These are phyloP conservation scores for Microthlaspi erraticum DNA, from an alignment of 345 rosid species.

Conservation along the genomic window DNA sequence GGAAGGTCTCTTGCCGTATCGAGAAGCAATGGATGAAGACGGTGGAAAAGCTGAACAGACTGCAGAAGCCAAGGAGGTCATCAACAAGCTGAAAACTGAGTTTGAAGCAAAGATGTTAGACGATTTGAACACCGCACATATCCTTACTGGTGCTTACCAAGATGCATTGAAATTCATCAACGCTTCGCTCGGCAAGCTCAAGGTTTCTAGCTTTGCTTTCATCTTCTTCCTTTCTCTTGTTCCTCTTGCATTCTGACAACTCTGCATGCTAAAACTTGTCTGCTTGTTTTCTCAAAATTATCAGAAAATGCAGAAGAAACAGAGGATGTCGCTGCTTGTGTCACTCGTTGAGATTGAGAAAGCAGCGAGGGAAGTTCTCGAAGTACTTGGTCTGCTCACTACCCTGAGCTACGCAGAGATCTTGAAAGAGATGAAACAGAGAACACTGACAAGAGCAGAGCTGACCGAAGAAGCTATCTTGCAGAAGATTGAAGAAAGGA, in stretches of 20 bases:
- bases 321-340: constrained; percentile 56
- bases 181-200: constrained; percentile 58
- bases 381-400: constrained; percentile 67
- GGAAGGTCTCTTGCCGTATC: constrained; percentile 59
- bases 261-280: constrained; percentile 7
- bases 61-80: constrained; percentile 62
- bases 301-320: constrained; percentile 82
- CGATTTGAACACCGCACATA: constrained; percentile 76
- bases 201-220: constrained; percentile 60
- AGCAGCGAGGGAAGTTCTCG: constrained; percentile 63
- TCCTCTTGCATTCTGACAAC: neutral
- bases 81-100: constrained; percentile 57
- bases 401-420: constrained; percentile 63
- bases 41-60: constrained; percentile 44
- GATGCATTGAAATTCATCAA: constrained; percentile 84
- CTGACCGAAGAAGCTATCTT: constrained; percentile 60
- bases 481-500: constrained; percentile 62
- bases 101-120: constrained; percentile 77
- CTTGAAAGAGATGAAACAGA: constrained; percentile 64
- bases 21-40: constrained; percentile 50
- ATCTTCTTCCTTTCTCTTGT: neutral
- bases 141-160: constrained; percentile 82
- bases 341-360: constrained; percentile 67
- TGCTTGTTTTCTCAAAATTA: constrained; percentile 7
- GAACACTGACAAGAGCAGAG: constrained; percentile 72